These are phyloP conservation scores for Danielia oregonensis DNA, from an alignment of 805 yeast species.

Conservation along the genomic window DNA sequence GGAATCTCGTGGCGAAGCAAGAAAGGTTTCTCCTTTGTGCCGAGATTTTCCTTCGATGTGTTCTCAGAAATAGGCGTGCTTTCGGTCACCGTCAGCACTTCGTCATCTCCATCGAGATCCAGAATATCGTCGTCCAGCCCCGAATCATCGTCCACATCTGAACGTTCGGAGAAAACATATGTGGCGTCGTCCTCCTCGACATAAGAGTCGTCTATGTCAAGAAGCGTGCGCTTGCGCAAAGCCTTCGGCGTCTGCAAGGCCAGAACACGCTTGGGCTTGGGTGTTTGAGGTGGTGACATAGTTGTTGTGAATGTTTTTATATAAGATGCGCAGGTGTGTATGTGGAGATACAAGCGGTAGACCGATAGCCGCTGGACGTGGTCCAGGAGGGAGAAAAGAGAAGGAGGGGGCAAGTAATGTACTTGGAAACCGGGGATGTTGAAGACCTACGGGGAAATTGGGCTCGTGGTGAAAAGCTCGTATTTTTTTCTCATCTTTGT, in stretches of 20 bases:
- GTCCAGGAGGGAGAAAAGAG: background rate
- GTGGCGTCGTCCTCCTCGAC: constrained; percentile 40
- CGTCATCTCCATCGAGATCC: background rate
- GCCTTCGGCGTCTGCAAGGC: constrained; percentile 12
- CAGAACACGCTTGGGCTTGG: constrained; percentile 10
- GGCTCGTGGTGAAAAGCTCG: no score
- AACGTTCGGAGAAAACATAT: constrained; percentile 18
- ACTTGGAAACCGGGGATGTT: no score
- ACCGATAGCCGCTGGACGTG: background rate
- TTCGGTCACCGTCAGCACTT: background rate
- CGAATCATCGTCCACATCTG: constrained; percentile 4
- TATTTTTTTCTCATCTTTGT: no score
- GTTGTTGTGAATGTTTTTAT: background rate
- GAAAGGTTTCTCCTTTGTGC: constrained; percentile 36
- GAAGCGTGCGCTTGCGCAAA: constrained; percentile 15
- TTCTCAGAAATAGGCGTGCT: background rate
- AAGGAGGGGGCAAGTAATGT: background rate
- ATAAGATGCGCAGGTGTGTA: background rate
- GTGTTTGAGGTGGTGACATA: constrained; percentile 10
- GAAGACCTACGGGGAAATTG: no score
- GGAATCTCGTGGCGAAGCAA: constrained; percentile 83
- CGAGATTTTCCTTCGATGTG: no score
- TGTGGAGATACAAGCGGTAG: no score
- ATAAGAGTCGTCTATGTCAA: constrained; percentile 23
- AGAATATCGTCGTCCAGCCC: constrained; percentile 1